These are phyloP conservation scores for Wickerhamiella kazuoi DNA, from an alignment of 805 yeast genomes.

Conservation along the genomic window DNA sequence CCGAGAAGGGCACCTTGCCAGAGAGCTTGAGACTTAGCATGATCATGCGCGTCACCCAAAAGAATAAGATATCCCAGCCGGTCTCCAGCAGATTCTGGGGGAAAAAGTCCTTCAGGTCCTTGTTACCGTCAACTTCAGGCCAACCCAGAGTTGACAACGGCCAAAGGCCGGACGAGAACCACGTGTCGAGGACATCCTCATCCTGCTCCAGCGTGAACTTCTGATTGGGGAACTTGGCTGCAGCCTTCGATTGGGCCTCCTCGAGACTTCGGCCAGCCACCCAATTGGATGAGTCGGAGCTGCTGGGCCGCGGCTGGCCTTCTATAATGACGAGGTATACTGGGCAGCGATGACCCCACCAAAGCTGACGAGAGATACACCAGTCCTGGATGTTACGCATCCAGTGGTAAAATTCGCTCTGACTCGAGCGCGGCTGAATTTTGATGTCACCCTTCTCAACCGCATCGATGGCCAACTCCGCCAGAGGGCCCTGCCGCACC, in stretches of 20 bases:
- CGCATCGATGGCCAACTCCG: constrained; percentile 68
- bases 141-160: constrained; percentile 93
- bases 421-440: constrained; percentile 76
- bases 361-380: constrained; percentile 89
- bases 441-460: constrained; percentile 66
- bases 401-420: constrained; percentile 90
- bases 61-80: constrained; percentile 97
- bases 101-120: constrained; percentile 58
- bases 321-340: constrained; percentile 75
- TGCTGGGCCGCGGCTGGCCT: constrained; percentile 39
- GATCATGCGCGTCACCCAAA: constrained; percentile 98
- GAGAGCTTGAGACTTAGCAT: constrained; percentile 78
- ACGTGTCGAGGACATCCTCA: constrained; percentile 95
- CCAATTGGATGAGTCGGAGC: constrained; percentile 61
- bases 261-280: constrained; percentile 68
- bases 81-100: constrained; percentile 94
- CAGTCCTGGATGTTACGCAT: constrained; percentile 92
- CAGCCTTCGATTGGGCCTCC: constrained; percentile 77
- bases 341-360: constrained; percentile 99
- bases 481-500: constrained; percentile 85
- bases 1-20: constrained; percentile 81
- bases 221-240: constrained; percentile 47
- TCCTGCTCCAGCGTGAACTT: constrained; percentile 75
- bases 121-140: constrained; percentile 51
- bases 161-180: constrained; percentile 98